A percentile compares a stretch with the other conserved stretches of the same genome.
Conservation (phyloP, 2,329 filamentous ascomycete species). For the Diaporthe vexans region DNA sequence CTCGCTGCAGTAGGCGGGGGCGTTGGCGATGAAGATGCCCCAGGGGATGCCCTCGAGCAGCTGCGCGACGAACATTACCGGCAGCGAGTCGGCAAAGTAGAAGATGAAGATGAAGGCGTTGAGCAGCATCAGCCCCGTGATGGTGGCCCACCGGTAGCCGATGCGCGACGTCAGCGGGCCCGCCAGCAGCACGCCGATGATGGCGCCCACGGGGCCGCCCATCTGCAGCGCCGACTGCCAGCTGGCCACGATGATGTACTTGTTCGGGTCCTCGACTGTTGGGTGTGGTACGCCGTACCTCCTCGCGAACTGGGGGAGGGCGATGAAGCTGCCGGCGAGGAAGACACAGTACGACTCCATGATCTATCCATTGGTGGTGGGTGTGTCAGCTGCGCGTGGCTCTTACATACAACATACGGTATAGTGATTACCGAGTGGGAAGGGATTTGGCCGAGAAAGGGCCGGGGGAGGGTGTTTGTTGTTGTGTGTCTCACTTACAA, state of each 20-base stretch:
- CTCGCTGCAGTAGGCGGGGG: slow-evolving; percentile 73
- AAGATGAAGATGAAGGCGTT: slow-evolving; percentile 71
- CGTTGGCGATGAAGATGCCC: slow-evolving; percentile 77
- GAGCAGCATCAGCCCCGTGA: slow-evolving; percentile 67
- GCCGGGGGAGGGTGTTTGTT: background rate
- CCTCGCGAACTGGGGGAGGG: slow-evolving; percentile 60
- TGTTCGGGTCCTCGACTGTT: slow-evolving; percentile 24
- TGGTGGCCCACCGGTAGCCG: slow-evolving; percentile 72
- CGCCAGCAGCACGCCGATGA: slow-evolving; percentile 71
- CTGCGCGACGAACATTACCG: slow-evolving; percentile 66
- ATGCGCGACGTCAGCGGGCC: slow-evolving; percentile 71
- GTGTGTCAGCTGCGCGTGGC: slow-evolving; percentile 42
- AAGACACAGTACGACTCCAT: slow-evolving; percentile 77
- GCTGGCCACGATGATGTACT: slow-evolving; percentile 60
- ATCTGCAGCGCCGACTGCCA: slow-evolving; percentile 73
- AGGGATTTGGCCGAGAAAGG: background rate
- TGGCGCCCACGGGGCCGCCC: slow-evolving; percentile 69
- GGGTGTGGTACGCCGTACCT: slow-evolving; percentile 60
- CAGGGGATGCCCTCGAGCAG: slow-evolving; percentile 74
- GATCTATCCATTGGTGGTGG: slow-evolving; percentile 58
- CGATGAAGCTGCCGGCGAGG: slow-evolving; percentile 71
- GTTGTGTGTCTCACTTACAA: too few species aligned
- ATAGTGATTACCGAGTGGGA: background rate
- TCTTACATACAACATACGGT: background rate
- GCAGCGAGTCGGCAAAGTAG: slow-evolving; percentile 59